These are phyloP conservation scores for Acanthamoeba divionensis DNA, from an alignment of 208 protist species.

Conservation along the genomic window DNA sequence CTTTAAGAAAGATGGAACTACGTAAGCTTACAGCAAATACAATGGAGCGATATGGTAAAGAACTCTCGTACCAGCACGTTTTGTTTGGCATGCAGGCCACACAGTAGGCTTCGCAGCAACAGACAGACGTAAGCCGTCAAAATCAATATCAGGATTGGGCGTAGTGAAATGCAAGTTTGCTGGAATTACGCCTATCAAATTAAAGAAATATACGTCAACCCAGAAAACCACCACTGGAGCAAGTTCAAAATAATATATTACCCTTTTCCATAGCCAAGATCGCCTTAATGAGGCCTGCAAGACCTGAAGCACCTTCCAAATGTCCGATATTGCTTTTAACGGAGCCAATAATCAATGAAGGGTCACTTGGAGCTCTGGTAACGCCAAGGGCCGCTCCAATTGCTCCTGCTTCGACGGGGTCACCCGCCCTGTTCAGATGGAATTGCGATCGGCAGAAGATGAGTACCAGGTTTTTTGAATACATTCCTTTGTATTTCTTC, in stretches of 20 bases:
- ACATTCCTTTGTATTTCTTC: too few relatives aligned
- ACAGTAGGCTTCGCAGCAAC: slow-evolving; percentile 25
- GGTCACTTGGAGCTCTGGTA: not conserved
- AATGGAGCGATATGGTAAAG: too few relatives aligned
- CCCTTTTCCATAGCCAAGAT: slow-evolving; percentile 46
- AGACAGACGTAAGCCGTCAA: slow-evolving; percentile 22
- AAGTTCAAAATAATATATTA: too few relatives aligned
- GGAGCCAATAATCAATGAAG: slow-evolving; percentile 61
- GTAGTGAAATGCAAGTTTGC: slow-evolving; percentile 45
- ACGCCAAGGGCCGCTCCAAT: slow-evolving; percentile 17
- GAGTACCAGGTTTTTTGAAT: too few relatives aligned
- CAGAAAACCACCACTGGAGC: too few relatives aligned
- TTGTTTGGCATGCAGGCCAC: not conserved
- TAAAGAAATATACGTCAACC: too few relatives aligned
- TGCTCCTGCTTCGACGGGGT: slow-evolving; percentile 66
- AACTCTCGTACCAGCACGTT: too few relatives aligned
- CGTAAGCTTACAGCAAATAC: too few relatives aligned
- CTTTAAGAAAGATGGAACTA: too few relatives aligned
- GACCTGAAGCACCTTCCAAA: slow-evolving; percentile 65
- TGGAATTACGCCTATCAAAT: slow-evolving; percentile 50
- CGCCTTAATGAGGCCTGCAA: slow-evolving; percentile 68
- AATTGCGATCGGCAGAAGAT: too few relatives aligned
- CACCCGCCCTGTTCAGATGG: slow-evolving; percentile 64
- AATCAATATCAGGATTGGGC: slow-evolving; percentile 61
- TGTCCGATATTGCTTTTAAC: slow-evolving; percentile 72